Base-by-base conservation (phyloP, 371 early-diverging fungal species). In the Apophysomyces trapeziformis region DNA sequence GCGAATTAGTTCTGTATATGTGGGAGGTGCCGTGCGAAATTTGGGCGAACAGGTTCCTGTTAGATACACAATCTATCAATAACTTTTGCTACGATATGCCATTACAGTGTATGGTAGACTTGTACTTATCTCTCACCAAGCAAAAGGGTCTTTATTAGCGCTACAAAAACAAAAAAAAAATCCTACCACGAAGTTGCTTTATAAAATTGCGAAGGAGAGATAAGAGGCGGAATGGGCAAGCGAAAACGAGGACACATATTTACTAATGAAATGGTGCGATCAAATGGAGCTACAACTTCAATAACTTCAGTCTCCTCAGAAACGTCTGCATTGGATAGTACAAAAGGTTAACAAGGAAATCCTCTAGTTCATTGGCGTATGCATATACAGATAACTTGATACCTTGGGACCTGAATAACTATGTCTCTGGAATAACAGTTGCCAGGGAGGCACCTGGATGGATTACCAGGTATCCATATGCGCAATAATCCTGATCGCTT, bases 71-170 rank as follows among this genome's bases (percentile, higher is more conserved):
- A 46, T 46, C 47, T 16, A 46, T 16, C 6, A 16, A 46, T 12
- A 16, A 12, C 16, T 46, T 46, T 16, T 46, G 43, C 38, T 1
- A 41, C 8, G 39, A 36, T 39, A 38, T 38, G 26, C 60, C 44
- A n/a, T 16, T 59, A 37, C 21, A 11, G 7, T 38, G 35, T 21
- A 59, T 59, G 59, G 38, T 38, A 11, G 59, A 18, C 7, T 16
- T 59, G 5, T n/a, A 37, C 59, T 37, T 59, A 14, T 59, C 7
- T 59, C 36, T 37, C n/a, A 37, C 59, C 8, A 59, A 59, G 37
- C 59, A 35, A 59, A 59, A 37, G 2, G 4, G 59, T 38, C 32
- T n/a, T 11, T 59, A n/a, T 37, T 59, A 37, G 59, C 35, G 13
- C 12, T 59, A 21, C 0, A 6, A 1, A 3, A 59, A 37, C 59